Conservation (phyloP, 2,329 filamentous ascomycete species). For the Colletotrichum paranaense region DNA sequence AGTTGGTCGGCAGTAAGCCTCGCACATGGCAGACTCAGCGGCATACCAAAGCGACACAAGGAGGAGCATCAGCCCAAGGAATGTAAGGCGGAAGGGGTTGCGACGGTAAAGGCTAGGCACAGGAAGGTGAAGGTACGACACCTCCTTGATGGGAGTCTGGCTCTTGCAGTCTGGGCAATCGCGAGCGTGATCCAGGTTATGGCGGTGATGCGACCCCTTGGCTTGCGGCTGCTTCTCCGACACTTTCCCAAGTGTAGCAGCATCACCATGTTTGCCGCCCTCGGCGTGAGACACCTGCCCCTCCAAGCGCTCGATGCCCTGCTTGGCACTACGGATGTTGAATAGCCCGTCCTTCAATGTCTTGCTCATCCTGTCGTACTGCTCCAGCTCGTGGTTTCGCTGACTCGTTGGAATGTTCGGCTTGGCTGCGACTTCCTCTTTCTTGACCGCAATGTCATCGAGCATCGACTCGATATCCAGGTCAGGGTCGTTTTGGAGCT, state of each 20-base stretch:
- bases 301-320: constrained; percentile 69
- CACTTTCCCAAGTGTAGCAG: neutral
- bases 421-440: constrained; percentile 28
- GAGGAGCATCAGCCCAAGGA: constrained; percentile 58
- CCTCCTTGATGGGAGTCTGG: constrained; percentile 15
- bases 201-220: constrained; percentile 1
- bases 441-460: constrained; percentile 36
- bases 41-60: constrained; percentile 63
- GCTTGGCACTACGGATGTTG: constrained; percentile 65
- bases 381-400: constrained; percentile 54
- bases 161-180: constrained; percentile 5
- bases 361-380: constrained; percentile 63
- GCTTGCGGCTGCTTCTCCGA: constrained; percentile 23
- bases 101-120: constrained; percentile 60
- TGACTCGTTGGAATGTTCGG: constrained; percentile 37
- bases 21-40: constrained; percentile 65
- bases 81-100: constrained; percentile 58
- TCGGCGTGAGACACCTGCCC: constrained; percentile 59
- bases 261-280: constrained; percentile 36
- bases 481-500: constrained; percentile 12
- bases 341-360: constrained; percentile 62
- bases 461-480: constrained; percentile 35
- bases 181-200: neutral
- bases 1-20: constrained; percentile 63
- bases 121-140: constrained; percentile 53